Base-by-base conservation (phyloP, 176 grass and related monocot genomes). In the Ensete ventricosum region DNA sequence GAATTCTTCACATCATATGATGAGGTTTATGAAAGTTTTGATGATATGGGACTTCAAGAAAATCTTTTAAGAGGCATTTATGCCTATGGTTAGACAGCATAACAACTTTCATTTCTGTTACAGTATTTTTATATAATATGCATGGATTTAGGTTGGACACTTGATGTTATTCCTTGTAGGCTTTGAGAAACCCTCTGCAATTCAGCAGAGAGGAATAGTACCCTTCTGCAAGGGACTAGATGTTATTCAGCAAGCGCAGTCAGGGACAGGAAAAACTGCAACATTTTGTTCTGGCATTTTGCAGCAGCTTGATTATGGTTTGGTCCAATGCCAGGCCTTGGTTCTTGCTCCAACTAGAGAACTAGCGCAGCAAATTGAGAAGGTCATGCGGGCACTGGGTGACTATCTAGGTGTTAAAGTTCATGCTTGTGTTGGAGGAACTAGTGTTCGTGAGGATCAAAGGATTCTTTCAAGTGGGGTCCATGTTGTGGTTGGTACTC, bases 241-340 rank as follows among this genome's bases (percentile, higher is more conserved):
- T 81, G 91, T 94, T 73, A 94, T 94, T 43, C 91, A 94, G 79
- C 91, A 94, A 62, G 91, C 91, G 70, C 91, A 94, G 5, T 94
- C 91, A 64, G 91, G 87, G 65, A 94, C 91, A 54, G 91, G 91
- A 69, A 94, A 94, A 52, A 94, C 91, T 21, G 91, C 91, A 10
- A 94, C 91, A 10, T 94, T 94, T 76, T 94, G 91, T 67, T 94
- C 91, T 78, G 91, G 91, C 24, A 89, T 94, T 76, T 43, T 94
- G 54, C 87, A 94, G 78, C 91, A 94, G 71, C 87, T 94, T 79
- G 85, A 94, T 64, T 94, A 94, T 62, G 80, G 71, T 16, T 54
- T 94, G 77, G 79, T 88, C 1, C 84, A 94, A 21, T 88, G 87
- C 80, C 91, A 94, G 54, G 85, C 91, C 8, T 69, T 94, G 66